phyloP scores from a whole-genome alignment of 768 basidiomycete genomes.

The Trametes cingulata region DNA sequence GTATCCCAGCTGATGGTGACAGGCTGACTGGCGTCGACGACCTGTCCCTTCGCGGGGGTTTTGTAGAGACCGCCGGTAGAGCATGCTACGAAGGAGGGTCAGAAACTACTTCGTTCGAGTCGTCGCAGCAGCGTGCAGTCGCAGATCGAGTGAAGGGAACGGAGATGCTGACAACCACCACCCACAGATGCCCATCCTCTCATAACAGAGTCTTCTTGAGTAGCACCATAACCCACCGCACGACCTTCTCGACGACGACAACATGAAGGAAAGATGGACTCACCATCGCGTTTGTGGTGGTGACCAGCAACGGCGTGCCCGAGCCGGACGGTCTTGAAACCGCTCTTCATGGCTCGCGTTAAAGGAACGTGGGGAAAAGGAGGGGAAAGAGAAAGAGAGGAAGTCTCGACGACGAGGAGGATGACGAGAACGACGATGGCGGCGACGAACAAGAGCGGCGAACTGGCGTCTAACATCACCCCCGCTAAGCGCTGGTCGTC shows the following conservation, averaged over 20 bases:
- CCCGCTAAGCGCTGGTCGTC: neutral
- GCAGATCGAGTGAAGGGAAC: too few relatives aligned
- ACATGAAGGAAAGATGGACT: neutral
- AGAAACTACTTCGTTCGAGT: too few relatives aligned
- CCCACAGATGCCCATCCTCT: neutral
- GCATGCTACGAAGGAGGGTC: slow-evolving; percentile 41
- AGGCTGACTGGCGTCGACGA: slow-evolving; percentile 47
- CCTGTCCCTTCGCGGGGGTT: slow-evolving; percentile 48
- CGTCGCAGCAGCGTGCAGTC: too few relatives aligned
- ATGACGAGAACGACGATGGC: slow-evolving; percentile 3
- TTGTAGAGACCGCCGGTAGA: slow-evolving; percentile 62
- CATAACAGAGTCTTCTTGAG: too few relatives aligned
- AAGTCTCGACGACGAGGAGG: slow-evolving; percentile 9
- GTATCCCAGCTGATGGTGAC: slow-evolving; percentile 67
- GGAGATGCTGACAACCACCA: too few relatives aligned
- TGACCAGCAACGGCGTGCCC: slow-evolving; percentile 17
- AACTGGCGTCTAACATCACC: neutral
- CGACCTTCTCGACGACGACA: neutral
- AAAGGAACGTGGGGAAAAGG: slow-evolving; percentile 19
- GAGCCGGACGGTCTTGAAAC: slow-evolving; percentile 20
- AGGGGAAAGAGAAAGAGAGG: slow-evolving; percentile 4
- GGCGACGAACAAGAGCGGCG: slow-evolving; percentile 6
- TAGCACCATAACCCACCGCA: neutral
- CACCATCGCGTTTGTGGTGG: slow-evolving; percentile 22
- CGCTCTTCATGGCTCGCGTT: slow-evolving; percentile 14